Base-by-base conservation (phyloP, 805 yeast species). In the Kodamaea neixiangensis region DNA sequence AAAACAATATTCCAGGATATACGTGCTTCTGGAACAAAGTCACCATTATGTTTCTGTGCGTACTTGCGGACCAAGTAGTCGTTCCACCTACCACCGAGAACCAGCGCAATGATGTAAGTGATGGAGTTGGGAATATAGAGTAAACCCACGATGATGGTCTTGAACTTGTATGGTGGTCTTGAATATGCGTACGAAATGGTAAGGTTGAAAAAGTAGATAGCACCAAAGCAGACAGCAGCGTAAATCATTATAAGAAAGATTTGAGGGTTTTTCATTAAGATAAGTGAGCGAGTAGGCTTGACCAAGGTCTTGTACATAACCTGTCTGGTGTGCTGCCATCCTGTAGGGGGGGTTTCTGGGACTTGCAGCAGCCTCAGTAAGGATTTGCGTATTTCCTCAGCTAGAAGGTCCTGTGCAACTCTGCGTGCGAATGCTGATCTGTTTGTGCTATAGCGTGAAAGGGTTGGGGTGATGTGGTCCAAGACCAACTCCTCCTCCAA, bases 101-200 rank as follows among this genome's bases (percentile, higher is more conserved):
- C 68, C 0, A 93, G 85, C 0, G 96, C 93, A 44, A 85, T 57
- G 34, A 89, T 67, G 61, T 89, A 89, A 0, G 92, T 81, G 20
- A 88, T 79, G 0, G 96, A 88, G 65, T 89, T 89, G 34, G 97
- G 96, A 31, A 89, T 82, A 69, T 88, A 89, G 50, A 87, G 76
- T 21, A 89, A 73, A 31, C 97, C 97, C 45, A 86, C 78, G 50
- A 84, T 75, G 45, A 88, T 67, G 0, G 87, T 68, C 31, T 73
- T 69, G 73, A 86, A 90, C 59, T 82, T 80, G 66, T 89, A 89
- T 3, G 97, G 97, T 0, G 70, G 66, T 17, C 77, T 60, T 0
- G 87, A 71, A 65, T 83, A 89, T 47, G 75, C 76, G 59, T 80
- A 78, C 44, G 92, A 77, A 40, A 90, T 72, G 3, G 93, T 77